Evolutionary conservation across 179 eudicot species (phyloP), one percentile per base, ranked within the genome.

Genomic region (Beta corolliflora): DNA sequence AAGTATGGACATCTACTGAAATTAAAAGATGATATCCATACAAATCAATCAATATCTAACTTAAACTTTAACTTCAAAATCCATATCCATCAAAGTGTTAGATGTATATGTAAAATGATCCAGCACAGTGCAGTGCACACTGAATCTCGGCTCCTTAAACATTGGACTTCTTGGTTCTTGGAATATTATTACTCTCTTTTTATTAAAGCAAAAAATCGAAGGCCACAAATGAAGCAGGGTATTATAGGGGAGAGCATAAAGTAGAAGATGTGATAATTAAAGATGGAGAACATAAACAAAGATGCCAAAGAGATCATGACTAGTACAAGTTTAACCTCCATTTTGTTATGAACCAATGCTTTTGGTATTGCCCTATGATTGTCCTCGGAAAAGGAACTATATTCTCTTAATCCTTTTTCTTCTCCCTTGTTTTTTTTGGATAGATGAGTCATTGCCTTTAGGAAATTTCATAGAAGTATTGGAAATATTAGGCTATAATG

Each of bases 251-350:
- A 23, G 60, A 52, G 55, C 15, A 25, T 72, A 72, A 72, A 72
- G 76, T 25, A 72, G 60, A 44, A 71, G 41, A 41, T 14, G 59
- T 23, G 44, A 72, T 72, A 72, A 53, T 72, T 72, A 6, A 23
- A 14, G 25, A 16, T n/a, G 48, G 48, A 77, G 63, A 71, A 19
- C 59, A 71, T 54, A 66, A 72, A 21, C 58, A 56, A 31, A 74
- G 82, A 79, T 83, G 67, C 79, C 61, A 58, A 73, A 78, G 50
- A 31, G 78, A 82, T 72, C 64, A 74, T 55, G 70, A 25, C 14
- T 67, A 36, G 69, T 65, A 75, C 55, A 75, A 15, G 45, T 55
- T 73, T 73, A 59, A 70, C 83, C 83, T 81, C 83, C 83, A 81
- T n/a, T 36, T 65, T 55, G 58, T n/a, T 81, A 76, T 15, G 75